Base-by-base conservation (phyloP, 805 yeast genomes). In the Kodamaea fukazawae region DNA sequence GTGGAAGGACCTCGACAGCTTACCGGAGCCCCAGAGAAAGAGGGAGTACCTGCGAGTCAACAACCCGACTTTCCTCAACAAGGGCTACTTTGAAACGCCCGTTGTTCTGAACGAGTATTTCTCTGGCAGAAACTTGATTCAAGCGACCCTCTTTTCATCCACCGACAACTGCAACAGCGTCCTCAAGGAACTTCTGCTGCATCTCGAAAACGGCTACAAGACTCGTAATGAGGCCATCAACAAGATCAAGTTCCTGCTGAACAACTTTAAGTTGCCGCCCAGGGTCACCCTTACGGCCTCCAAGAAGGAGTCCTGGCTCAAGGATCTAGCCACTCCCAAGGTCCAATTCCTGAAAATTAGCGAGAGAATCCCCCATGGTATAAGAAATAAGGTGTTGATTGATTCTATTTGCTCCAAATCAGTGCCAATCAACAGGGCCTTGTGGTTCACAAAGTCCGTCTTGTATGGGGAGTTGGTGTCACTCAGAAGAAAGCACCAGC, bases 361-460 rank as follows among this genome's bases (percentile, higher is more conserved):
- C 2, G 71, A 86, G 39, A 86, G 89, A 13, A 76, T 91, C 6
- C 98, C 99, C 0, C 96, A 91, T 57, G 97, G 97, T 0, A 76
- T 90, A 15, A 70, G 90, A 47, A 85, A 86, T 55, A 78, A 79
- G 48, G 71, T 75, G 1, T 66, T 91, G 13, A 57, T 91, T 3
- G 96, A 89, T 46, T 86, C 82, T 44, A 75, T 95, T 47, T 74
- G 83, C 44, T 53, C 65, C 16, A 81, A 82, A 53, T 64, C 66
- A 25, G 81, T 91, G 0, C 96, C 98, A 0, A 65, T 84, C 2
- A 57, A 75, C n/a, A 68, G 97, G 44, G 96, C 96, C 0, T 60
- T 91, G 2, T 91, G 99, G 99, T 75, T 93, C 44, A 84, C 91
- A 3, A 79, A 86, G 47, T 87, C 96, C 59, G 87, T 90, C 2